Conservation (phyloP, 371 early-diverging fungal genomes). For the Rhizopus arrhizus region DNA sequence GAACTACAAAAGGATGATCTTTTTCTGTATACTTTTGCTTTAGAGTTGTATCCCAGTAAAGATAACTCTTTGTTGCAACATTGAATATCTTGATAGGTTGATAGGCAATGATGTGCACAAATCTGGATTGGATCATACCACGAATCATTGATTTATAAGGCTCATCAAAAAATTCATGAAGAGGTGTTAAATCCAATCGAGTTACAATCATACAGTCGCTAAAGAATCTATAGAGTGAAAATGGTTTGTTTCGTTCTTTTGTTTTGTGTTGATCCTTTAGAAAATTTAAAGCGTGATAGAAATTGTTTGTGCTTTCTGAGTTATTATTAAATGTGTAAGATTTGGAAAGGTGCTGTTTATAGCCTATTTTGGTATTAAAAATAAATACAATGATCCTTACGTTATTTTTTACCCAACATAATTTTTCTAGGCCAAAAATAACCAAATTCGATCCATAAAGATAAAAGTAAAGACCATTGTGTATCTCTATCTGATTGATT, state of each 20-base stretch:
- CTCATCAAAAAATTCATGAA: constrained; percentile 41
- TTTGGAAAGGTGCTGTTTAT: constrained; percentile 5
- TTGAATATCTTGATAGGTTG: constrained; percentile 41
- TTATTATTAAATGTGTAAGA: constrained; percentile 10
- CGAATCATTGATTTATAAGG: constrained; percentile 20
- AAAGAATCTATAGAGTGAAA: constrained; percentile 1
- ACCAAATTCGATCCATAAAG: constrained; percentile 44
- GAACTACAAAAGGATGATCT: constrained; percentile 9
- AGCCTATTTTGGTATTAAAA: constrained; percentile 10
- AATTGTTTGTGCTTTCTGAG: constrained; percentile 9
- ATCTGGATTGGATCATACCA: constrained; percentile 27
- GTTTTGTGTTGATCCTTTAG: constrained; percentile 4
- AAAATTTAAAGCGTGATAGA: constrained; percentile 1
- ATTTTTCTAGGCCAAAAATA: constrained; percentile 52
- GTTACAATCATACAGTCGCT: constrained; percentile 11
- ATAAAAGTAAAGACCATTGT: constrained; percentile 31
- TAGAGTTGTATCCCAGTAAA: constrained; percentile 32
- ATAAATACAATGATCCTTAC: not conserved
- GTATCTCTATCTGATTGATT: constrained; percentile 11
- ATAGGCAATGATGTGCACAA: constrained; percentile 32
- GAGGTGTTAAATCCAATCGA: constrained; percentile 28
- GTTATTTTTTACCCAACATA: constrained; percentile 19
- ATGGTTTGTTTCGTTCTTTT: not conserved
- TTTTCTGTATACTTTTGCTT: not conserved
- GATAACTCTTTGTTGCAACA: constrained; percentile 33